phyloP scores from a whole-genome alignment of 768 basidiomycete genomes.

The Mycena latifolia region DNA sequence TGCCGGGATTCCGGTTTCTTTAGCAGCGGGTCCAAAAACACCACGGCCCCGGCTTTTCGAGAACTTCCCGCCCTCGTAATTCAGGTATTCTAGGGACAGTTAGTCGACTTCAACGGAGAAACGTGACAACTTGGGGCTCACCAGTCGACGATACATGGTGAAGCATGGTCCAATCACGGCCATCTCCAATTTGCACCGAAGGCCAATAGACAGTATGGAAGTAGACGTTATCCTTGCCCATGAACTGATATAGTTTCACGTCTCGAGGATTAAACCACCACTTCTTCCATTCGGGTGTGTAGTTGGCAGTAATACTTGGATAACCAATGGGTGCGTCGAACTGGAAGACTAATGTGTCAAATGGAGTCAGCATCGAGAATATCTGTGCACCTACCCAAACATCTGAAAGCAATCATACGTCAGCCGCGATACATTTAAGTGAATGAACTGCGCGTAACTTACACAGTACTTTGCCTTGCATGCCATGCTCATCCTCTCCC shows the following conservation, averaged over 20 bases:
- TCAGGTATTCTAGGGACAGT: constrained; percentile 82
- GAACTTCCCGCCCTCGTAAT: constrained; percentile 99
- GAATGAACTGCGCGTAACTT: constrained; percentile 45
- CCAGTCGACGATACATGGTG: constrained; percentile 97
- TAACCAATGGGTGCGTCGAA: constrained; percentile 76
- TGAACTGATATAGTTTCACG: constrained; percentile 96
- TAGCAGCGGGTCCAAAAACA: constrained; percentile 95
- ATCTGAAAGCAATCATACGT: constrained; percentile 59
- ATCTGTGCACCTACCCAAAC: constrained; percentile 82
- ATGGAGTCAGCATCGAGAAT: background rate
- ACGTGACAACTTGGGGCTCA: constrained; percentile 47
- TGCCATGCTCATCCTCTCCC: constrained; percentile 81
- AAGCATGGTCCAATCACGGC: constrained; percentile 92
- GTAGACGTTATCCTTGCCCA: constrained; percentile 99
- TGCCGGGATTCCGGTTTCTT: constrained; percentile 91
- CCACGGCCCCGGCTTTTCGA: constrained; percentile 97
- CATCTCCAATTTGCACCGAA: constrained; percentile 89
- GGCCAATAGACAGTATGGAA: constrained; percentile 99
- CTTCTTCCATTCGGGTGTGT: constrained; percentile 93
- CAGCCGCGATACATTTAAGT: constrained; percentile 4
- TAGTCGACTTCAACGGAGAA: constrained; percentile 1
- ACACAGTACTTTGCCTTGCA: constrained; percentile 97
- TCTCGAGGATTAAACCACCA: constrained; percentile 97
- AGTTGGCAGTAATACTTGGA: constrained; percentile 95
- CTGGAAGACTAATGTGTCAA: background rate